Base-by-base conservation (phyloP, 2,329 filamentous ascomycete species). In the Hypoxylon sp. region DNA sequence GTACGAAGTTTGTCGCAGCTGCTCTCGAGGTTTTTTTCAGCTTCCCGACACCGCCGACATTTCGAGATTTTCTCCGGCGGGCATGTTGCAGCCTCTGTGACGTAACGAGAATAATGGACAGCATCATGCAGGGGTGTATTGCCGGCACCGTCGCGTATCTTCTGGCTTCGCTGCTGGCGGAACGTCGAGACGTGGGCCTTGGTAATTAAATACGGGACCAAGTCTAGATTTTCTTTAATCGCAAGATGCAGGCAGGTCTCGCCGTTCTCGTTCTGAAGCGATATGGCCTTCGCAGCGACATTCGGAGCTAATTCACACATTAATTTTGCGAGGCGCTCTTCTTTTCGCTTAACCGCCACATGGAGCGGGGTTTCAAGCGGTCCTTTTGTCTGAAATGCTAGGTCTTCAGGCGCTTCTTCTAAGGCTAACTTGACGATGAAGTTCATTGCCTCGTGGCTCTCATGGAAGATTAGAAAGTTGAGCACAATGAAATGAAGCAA, bases 241-340 rank as follows among this genome's bases (percentile, higher is more conserved):
- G 57, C 57, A 44, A 66, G 51, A 37, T 66, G 63, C 44, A 66
- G 46, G 24, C 63, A 66, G 3, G 63, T 61, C 42, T 66, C 63
- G 42, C 63, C 63, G 19, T 61, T 66, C 33, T 66, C 63, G 19
- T 66, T 66, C 26, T 60, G 57, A 2, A 66, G 52, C 9, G 63
- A 66, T 44, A 66, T 66, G 11, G 63, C 63, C 35, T 61, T 66
- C 9, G 57, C 63, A 31, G 63, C 63, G 14, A 61, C 57, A 26
- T 24, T 26, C 24, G 63, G 63, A 31, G 57, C 57, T n/a, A 44
- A 47, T 6, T 66, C 57, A 14, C 63, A 66, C 63, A 66, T 66
- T 6, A 66, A 13, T 8, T 57, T 44, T 52, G 63, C 57, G 33
- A 61, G 63, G 14, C 17, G 29, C 33, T 66, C 63, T 37, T 66